Evolutionary conservation across 768 basidiomycete genomes (phyloP).

Genomic region (Leucogyrophana mollusca): DNA sequence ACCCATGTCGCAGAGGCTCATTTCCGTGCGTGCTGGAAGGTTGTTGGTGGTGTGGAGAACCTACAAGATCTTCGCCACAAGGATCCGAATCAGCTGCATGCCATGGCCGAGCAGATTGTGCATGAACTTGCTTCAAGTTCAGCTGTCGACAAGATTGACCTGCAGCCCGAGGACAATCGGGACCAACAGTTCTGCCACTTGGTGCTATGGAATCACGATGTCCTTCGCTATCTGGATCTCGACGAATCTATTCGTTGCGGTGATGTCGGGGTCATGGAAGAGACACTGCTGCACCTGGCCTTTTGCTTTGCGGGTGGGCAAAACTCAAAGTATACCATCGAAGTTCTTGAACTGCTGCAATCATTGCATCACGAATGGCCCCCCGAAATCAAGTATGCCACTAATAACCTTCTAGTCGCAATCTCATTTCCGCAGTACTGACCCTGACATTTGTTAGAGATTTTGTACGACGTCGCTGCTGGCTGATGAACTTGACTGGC

Average conservation of each 20-base stretch:
- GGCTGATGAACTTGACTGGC: slow-evolving; percentile 31
- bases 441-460: too few relatives aligned
- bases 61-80: slow-evolving; percentile 24
- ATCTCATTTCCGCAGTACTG: too few relatives aligned
- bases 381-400: slow-evolving; percentile 14
- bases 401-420: too few relatives aligned
- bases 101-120: slow-evolving; percentile 27
- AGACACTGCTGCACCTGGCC: slow-evolving; percentile 17
- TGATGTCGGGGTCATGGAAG: slow-evolving; percentile 24
- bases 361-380: slow-evolving; percentile 27
- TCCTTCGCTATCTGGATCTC: slow-evolving; percentile 36
- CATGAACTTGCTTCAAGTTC: slow-evolving; percentile 27
- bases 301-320: slow-evolving; percentile 24
- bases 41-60: slow-evolving; percentile 18
- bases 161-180: slow-evolving; percentile 7
- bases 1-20: slow-evolving; percentile 37
- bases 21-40: slow-evolving; percentile 32
- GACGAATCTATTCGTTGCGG: slow-evolving; percentile 33
- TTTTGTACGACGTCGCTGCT: slow-evolving; percentile 27
- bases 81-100: slow-evolving; percentile 23
- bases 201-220: slow-evolving; percentile 35
- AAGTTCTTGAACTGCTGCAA: slow-evolving; percentile 27
- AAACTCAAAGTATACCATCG: slow-evolving; percentile 24
- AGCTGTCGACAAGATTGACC: slow-evolving; percentile 20
- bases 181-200: slow-evolving; percentile 28